Evolutionary conservation across 2,329 filamentous ascomycete genomes (phyloP).

Genomic region (Fusarium sp.): DNA sequence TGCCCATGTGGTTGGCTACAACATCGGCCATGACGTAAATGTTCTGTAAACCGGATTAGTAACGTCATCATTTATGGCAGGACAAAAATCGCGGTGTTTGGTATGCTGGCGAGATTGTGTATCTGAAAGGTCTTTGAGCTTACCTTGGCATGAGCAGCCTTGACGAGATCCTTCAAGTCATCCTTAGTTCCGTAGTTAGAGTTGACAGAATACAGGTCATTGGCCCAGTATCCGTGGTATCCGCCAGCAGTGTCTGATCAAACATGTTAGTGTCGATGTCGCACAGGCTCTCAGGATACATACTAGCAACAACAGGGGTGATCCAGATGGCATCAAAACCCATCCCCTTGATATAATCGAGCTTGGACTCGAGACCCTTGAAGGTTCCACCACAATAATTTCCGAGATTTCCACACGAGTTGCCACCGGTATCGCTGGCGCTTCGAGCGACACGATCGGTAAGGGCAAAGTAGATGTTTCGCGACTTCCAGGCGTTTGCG

Average conservation of each 20-base stretch:
- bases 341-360: constrained; percentile 74
- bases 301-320: constrained; percentile 66
- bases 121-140: accelerated
- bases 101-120: accelerated
- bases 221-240: constrained; percentile 42
- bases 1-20: constrained; percentile 70
- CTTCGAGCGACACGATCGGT: constrained; percentile 68
- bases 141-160: constrained; percentile 36
- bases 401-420: constrained; percentile 56
- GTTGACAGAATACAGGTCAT: constrained; percentile 34
- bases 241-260: constrained; percentile 23
- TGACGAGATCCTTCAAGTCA: constrained; percentile 33
- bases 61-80: not conserved
- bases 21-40: constrained; percentile 72
- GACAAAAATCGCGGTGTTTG: not conserved
- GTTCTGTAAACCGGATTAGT: constrained; percentile 33
- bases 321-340: constrained; percentile 72
- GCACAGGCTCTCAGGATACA: not conserved
- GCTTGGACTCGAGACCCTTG: constrained; percentile 67
- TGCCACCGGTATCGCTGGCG: constrained; percentile 58
- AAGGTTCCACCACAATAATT: constrained; percentile 73
- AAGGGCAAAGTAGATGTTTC: constrained; percentile 70
- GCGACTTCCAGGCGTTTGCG: constrained; percentile 63
- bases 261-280: accelerated
- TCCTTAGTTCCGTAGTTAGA: constrained; percentile 26